Evolutionary conservation across 495 filamentous ascomycete genomes (phyloP).

Genomic region (Hyaloscypha variabilis): DNA sequence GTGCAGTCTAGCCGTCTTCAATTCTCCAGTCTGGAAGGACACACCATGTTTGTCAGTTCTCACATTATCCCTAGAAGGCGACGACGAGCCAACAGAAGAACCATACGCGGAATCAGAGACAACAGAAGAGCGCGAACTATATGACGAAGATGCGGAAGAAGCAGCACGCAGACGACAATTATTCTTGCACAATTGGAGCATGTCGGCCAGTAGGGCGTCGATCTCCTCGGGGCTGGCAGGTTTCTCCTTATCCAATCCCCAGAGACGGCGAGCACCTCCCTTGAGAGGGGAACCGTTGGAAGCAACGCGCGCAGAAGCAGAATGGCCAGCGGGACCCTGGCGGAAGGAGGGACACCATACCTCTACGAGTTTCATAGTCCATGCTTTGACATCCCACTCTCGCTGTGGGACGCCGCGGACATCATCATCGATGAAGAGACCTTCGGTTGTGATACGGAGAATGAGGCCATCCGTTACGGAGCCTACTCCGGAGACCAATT

Average conservation of each 20-base stretch:
- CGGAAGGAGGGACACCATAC: conserved; percentile 71
- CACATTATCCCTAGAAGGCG: conserved; percentile 27
- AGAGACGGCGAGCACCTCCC: conserved; percentile 32
- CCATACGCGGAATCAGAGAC: conserved; percentile 36
- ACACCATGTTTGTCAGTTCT: conserved; percentile 26
- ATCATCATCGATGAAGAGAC: conserved; percentile 96
- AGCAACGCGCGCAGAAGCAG: conserved; percentile 36
- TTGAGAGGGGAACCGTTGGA: conserved; percentile 26
- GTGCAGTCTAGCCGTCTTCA: conserved; percentile 61
- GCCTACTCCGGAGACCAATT: conserved; percentile 75
- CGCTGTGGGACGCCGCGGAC: conserved; percentile 81
- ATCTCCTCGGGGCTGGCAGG: conserved; percentile 59
- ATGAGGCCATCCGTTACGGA: conserved; percentile 85
- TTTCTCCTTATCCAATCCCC: conserved; percentile 43
- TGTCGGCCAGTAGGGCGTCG: conserved; percentile 57
- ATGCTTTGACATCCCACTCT: conserved; percentile 98
- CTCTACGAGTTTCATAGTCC: conserved; percentile 92
- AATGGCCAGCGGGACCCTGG: conserved; percentile 40
- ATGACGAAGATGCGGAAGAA: conserved; percentile 31
- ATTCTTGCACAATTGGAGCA: conserved; percentile 64
- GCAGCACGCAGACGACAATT: conserved; percentile 51
- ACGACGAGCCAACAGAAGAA: conserved; percentile 33
- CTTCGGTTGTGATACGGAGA: conserved; percentile 82
- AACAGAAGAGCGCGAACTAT: conserved; percentile 38
- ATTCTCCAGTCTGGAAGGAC: conserved; percentile 52